Evolutionary conservation across 2,329 filamentous ascomycete species (phyloP), one percentile per base, ranked within the genome.

Genomic region (Huntiella decipiens): DNA sequence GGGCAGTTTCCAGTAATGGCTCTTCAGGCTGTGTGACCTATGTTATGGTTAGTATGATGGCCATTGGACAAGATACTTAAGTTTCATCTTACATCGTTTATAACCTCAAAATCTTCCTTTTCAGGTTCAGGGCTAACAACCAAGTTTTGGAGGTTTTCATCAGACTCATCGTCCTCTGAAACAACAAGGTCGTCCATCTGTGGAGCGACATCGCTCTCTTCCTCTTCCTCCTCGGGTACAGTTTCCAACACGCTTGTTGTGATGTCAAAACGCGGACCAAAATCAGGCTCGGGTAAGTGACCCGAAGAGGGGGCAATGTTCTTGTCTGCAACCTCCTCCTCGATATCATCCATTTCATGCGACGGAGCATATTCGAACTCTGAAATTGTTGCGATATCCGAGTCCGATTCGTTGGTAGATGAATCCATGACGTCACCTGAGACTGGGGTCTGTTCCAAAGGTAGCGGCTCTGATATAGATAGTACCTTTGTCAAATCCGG

Each of bases 341-440:
- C 17, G 19, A 16, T 35, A 46, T 36, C 37, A 43, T 16, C 6
- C 11, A 6, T 38, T n/a, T 43, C 40, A 16, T n/a, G 35, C 13
- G 44, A 38, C 13, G 49, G 49, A 32, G 50, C 49, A 6, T 47
- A 43, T 6, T 39, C 51, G 6, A 44, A 13, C 13, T 48, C 46
- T 2, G 37, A 46, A 22, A 46, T 31, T 13, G 39, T 42, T 15
- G 16, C 39, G 13, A 15, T 15, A 32, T 43, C 34, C 7, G 38
- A 46, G 28, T 32, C 33, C n/a, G 39, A 42, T 28, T 28, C 22
- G 22, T 28, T 28, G 22, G 8, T 10, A 28, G 22, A 28, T 3
- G 22, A 28, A 28, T 28, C 22, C 22, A 10, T 28, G 22, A 3
- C 17, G 8, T n/a, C 38, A 16, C 16, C 38, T 5, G 15, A 16